Evolutionary conservation across 192 early-diverging fungal species (phyloP), one percentile per base, ranked within the genome.

Genomic region (Backusella morwellensis): DNA sequence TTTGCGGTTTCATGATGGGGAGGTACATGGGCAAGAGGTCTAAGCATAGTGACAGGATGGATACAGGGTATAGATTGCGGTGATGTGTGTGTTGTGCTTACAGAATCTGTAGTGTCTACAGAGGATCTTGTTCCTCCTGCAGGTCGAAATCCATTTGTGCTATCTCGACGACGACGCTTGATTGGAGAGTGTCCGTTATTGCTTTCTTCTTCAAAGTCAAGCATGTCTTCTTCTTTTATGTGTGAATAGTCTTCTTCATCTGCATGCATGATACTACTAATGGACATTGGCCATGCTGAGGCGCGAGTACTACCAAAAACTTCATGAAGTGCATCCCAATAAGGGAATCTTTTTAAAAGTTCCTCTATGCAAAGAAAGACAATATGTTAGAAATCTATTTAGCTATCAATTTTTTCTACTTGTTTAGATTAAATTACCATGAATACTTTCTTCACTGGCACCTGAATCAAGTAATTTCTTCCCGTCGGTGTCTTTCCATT

Each of bases 401-500:
- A 29, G 9, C 8, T 63, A 63, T 63, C 26, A 29, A 56, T 23
- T 29, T 63, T 32, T 59, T 23, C 9, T 63, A 26, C 9, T 21
- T 42, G 29, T 75, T 32, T 21, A 68, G 56, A 50, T 35, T 69
- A 11, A 9, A 35, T 79, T 79, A 79, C 78, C 78, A 75, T 79
- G 78, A 35, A 79, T 47, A 21, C 63, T 40, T 54, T 77, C 75
- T 77, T 77, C 73, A 36, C 67, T 70, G 21, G 73, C 72, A 75
- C 78, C 78, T 54, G 73, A 35, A 32, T 74, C 68, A 44, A 74
- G 32, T 44, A 79, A 35, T 21, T 70, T 68, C 36, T 79, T 74
- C 7, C 78, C 78, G 29, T 79, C 78, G 14, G 72, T 70, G n/a
- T 79, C 78, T 26, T 74, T 79, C 78, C 78, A 79, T 54, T 79